phyloP scores from a whole-genome alignment of 768 basidiomycete species.

The Mycena capillaripes region DNA sequence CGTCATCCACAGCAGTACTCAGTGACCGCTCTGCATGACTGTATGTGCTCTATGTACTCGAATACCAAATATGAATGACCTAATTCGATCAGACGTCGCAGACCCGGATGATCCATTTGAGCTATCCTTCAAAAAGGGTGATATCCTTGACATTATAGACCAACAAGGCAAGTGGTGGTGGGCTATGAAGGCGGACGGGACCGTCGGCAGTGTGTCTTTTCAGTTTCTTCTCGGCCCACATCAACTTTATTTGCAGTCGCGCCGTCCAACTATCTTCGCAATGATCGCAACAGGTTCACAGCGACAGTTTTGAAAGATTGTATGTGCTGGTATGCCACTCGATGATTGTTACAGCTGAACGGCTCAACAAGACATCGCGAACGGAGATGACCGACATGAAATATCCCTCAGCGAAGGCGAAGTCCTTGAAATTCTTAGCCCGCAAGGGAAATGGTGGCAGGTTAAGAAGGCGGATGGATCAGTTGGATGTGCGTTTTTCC shows the following conservation, averaged over 20 bases:
- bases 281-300: neutral
- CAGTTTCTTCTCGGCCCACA: neutral
- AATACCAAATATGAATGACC: neutral
- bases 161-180: constrained; percentile 14
- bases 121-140: constrained; percentile 1
- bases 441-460: constrained; percentile 13
- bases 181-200: neutral
- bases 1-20: neutral
- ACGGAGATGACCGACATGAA: neutral
- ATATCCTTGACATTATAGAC: constrained; percentile 5
- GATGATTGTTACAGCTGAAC: neutral
- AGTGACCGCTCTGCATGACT: neutral
- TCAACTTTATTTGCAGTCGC: neutral
- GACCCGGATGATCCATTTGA: constrained; percentile 10
- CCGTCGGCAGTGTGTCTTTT: constrained; percentile 3
- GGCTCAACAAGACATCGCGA: neutral
- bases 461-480: neutral
- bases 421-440: neutral
- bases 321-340: constrained; percentile 1
- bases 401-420: constrained; percentile 1
- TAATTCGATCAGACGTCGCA: neutral
- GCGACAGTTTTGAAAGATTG: neutral
- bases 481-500: neutral
- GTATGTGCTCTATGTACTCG: neutral
- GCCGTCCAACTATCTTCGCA: constrained; percentile 10